Evolutionary conservation across 1,139 yeast species (phyloP).

Genomic region (Kodamaea anthophila): DNA sequence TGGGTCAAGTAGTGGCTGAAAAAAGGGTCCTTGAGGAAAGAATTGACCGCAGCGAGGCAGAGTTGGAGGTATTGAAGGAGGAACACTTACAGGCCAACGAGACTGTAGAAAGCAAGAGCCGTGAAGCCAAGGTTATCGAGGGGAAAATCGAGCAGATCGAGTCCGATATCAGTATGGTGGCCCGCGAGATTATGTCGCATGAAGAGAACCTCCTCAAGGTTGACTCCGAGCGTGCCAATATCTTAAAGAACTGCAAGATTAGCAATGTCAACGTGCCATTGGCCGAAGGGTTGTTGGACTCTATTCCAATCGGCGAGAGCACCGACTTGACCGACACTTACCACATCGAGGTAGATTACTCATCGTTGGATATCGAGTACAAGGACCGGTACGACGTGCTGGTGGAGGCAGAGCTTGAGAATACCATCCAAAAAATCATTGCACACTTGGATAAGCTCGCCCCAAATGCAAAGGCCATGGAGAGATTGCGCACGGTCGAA

Average conservation of each 20-base stretch:
- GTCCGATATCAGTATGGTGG: conserved; percentile 21
- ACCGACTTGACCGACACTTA: conserved; percentile 37
- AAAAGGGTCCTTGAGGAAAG: conserved; percentile 28
- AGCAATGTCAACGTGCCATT: conserved; percentile 67
- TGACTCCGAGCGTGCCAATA: conserved; percentile 53
- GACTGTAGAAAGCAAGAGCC: conserved; percentile 21
- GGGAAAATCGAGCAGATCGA: conserved; percentile 29
- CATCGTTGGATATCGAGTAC: conserved; percentile 40
- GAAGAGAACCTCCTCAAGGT: conserved; percentile 54
- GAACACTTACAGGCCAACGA: conserved; percentile 28
- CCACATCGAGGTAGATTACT: conserved; percentile 53
- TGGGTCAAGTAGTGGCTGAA: conserved; percentile 24
- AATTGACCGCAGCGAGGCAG: conserved; percentile 46
- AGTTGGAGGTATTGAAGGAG: conserved; percentile 36
- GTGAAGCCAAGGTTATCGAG: conserved; percentile 24
- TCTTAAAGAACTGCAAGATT: conserved; percentile 69
- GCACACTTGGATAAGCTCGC: conserved; percentile 56
- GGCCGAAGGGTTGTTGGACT: conserved; percentile 47
- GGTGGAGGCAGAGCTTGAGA: conserved; percentile 46
- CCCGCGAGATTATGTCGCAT: conserved; percentile 29
- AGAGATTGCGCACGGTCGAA: conserved; percentile 68
- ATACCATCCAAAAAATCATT: conserved; percentile 22
- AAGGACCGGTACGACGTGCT: conserved; percentile 30
- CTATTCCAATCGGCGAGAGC: conserved; percentile 41
- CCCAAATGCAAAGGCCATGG: conserved; percentile 78